These are phyloP conservation scores for Avicennia marina DNA, from an alignment of 257 asterid genomes.

Conservation along the genomic window DNA sequence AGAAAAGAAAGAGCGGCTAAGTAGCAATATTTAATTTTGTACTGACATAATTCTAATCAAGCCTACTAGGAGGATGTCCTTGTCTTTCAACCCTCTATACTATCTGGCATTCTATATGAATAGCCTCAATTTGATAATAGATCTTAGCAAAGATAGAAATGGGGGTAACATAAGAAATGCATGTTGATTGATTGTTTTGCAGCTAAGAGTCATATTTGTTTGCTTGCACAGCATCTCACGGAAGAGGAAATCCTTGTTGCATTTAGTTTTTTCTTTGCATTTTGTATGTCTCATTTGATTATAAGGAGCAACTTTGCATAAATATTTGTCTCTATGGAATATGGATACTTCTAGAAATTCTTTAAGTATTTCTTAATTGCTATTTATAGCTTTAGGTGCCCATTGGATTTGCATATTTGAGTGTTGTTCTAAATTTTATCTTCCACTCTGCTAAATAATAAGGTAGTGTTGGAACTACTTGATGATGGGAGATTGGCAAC, in stretches of 20 bases:
- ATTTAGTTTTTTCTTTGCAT: neutral
- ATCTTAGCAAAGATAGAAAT: too few relatives aligned
- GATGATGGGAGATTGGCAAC: constrained; percentile 74
- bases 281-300: neutral
- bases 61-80: too few relatives aligned
- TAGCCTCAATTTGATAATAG: too few relatives aligned
- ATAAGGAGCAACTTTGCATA: neutral
- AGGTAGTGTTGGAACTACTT: constrained; percentile 84
- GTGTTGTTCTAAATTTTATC: constrained; percentile 10
- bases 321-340: neutral
- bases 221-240: neutral
- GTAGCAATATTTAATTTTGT: too few relatives aligned
- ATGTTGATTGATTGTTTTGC: neutral
- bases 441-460: constrained; percentile 19
- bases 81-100: too few relatives aligned
- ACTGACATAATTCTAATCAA: too few relatives aligned
- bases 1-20: too few relatives aligned
- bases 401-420: neutral
- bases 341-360: too few relatives aligned
- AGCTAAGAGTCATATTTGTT: neutral
- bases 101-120: too few relatives aligned
- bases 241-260: neutral
- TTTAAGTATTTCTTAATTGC: neutral
- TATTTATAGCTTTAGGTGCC: neutral
- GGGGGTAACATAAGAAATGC: too few relatives aligned